Conservation (phyloP, 2,329 filamentous ascomycete species). For the Aspergillus ustus region DNA sequence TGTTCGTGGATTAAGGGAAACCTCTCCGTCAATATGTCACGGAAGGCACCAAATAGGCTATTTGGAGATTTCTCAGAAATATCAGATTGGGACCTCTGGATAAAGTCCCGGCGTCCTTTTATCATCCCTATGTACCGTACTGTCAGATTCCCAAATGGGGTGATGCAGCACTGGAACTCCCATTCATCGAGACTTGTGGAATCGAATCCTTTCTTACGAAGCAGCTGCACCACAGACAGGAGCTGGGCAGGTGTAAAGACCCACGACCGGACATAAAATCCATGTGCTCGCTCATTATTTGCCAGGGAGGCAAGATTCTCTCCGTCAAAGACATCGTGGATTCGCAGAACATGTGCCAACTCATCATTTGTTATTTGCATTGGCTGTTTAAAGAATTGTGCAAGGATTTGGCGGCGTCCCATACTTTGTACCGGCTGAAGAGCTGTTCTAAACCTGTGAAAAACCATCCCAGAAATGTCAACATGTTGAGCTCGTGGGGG, state of each 20-base stretch:
- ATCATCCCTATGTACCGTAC: not conserved
- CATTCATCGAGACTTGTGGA: not conserved
- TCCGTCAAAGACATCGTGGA: not conserved
- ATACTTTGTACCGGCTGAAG: not conserved
- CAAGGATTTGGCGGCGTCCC: not conserved
- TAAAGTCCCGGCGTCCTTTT: not conserved
- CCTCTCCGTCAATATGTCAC: not conserved
- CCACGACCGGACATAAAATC: slow-evolving; percentile 6
- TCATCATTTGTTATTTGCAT: not conserved
- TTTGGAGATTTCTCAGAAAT: not conserved
- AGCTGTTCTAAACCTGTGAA: not conserved
- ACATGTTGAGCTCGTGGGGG: not conserved
- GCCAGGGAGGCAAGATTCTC: not conserved
- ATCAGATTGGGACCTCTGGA: not conserved
- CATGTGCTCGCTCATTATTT: not conserved
- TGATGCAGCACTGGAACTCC: not conserved
- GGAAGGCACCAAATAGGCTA: not conserved
- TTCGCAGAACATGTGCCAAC: not conserved
- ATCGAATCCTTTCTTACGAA: not conserved
- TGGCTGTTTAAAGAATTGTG: not conserved
- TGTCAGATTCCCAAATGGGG: not conserved
- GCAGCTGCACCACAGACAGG: not conserved
- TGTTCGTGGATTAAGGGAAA: not conserved
- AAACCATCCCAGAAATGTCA: not conserved
- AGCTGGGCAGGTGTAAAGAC: slow-evolving; percentile 1